phyloP scores from a whole-genome alignment of 208 protist species.

The Trypanosoma lewisi region DNA sequence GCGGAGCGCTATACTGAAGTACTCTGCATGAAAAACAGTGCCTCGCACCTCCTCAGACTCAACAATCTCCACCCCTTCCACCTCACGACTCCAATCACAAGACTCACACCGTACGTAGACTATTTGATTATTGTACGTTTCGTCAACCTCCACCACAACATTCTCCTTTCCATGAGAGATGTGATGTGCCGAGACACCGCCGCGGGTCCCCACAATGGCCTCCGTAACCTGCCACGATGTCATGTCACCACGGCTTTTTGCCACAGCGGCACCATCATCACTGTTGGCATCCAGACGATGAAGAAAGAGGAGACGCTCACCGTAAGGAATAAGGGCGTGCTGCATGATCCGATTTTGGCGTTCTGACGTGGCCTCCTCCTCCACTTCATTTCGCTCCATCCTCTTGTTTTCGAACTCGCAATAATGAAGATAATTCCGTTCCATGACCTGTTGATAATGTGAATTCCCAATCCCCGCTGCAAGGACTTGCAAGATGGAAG shows the following conservation, averaged over 20 bases:
- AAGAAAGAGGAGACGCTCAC: constrained; percentile 61
- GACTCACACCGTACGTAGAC: constrained; percentile 69
- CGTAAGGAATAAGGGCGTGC: constrained; percentile 70
- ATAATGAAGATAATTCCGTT: constrained; percentile 52
- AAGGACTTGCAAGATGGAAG: constrained; percentile 75
- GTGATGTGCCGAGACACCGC: constrained; percentile 69
- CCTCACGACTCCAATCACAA: constrained; percentile 62
- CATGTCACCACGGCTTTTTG: constrained; percentile 31
- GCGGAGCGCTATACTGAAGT: constrained; percentile 42
- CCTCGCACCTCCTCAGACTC: constrained; percentile 72
- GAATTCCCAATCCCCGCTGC: constrained; percentile 66
- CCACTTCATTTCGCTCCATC: constrained; percentile 48
- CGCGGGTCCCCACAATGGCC: constrained; percentile 65
- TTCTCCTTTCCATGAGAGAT: constrained; percentile 61
- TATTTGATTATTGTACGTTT: constrained; percentile 80
- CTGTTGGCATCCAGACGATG: constrained; percentile 41
- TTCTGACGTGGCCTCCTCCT: constrained; percentile 70
- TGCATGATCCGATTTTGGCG: constrained; percentile 87
- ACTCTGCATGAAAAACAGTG: constrained; percentile 68
- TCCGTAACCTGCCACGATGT: constrained; percentile 72
- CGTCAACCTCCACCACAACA: constrained; percentile 77
- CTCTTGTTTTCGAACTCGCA: constrained; percentile 46
- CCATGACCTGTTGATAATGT: constrained; percentile 57
- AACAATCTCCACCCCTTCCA: constrained; percentile 68
- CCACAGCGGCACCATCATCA: constrained; percentile 10